phyloP scores from a whole-genome alignment of 73 alveolate species.

The Stentor coeruleus region DNA sequence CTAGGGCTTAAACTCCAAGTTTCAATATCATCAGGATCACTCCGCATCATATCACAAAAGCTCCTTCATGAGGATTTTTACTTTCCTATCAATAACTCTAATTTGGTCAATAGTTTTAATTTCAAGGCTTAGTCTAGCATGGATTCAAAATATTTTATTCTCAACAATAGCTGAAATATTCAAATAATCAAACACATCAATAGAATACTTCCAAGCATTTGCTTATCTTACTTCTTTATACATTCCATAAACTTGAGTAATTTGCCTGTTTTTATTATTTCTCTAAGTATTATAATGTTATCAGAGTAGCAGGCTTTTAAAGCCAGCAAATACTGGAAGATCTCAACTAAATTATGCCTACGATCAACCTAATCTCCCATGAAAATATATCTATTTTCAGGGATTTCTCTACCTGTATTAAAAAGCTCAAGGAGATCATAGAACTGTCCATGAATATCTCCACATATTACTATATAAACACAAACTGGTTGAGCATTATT shows the following conservation, averaged over 20 bases:
- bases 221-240: slow-evolving; percentile 84
- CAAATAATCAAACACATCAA: slow-evolving; percentile 82
- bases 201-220: slow-evolving; percentile 88
- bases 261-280: slow-evolving; percentile 83
- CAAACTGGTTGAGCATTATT: slow-evolving; percentile 57
- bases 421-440: slow-evolving; percentile 89
- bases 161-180: slow-evolving; percentile 84
- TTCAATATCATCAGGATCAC: slow-evolving; percentile 73
- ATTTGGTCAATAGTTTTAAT: slow-evolving; percentile 64
- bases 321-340: slow-evolving; percentile 66
- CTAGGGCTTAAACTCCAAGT: slow-evolving; percentile 90
- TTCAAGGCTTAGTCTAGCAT: slow-evolving; percentile 84
- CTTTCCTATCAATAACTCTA: slow-evolving; percentile 74
- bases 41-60: slow-evolving; percentile 69
- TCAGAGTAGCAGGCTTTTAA: slow-evolving; percentile 80
- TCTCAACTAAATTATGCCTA: slow-evolving; percentile 86
- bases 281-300: slow-evolving; percentile 85
- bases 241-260: slow-evolving; percentile 83
- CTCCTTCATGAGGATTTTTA: slow-evolving; percentile 76
- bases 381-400: slow-evolving; percentile 70
- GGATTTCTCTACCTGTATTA: slow-evolving; percentile 74
- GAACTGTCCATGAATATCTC: slow-evolving; percentile 97
- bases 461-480: slow-evolving; percentile 89
- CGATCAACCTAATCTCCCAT: slow-evolving; percentile 90
- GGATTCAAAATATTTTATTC: slow-evolving; percentile 87